Base-by-base conservation (phyloP, 805 yeast species). In the Pachysolen tannophilus region DNA sequence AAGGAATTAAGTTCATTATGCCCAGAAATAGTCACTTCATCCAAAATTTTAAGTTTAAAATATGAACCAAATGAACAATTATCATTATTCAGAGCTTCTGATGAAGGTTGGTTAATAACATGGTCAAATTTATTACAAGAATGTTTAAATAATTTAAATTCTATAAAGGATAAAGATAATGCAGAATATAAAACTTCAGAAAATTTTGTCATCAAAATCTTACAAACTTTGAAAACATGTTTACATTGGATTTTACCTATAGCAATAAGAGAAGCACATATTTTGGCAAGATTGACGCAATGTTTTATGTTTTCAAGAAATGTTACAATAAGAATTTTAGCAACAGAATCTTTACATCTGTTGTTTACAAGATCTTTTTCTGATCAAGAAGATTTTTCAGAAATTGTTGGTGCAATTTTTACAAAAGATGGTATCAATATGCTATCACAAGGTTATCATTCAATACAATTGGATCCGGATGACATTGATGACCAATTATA, bases 281-380 rank as follows among this genome's bases (percentile, higher is more conserved):
- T 86, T 7, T 65, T 86, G 45, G 66, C 69, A 27, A 71, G 80
- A 10, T 62, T 92, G 27, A 68, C 86, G 39, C 58, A 58, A 39
- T 69, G 84, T 21, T 61, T 85, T 34, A 58, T 74, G 26, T 60
- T 78, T 6, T 52, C 58, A 14, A 26, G 29, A 3, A 78, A 80
- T 47, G 72, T 79, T 28, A 72, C 73, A 43, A 72, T 90, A 32
- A 80, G 85, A 52, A 80, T 86, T 0, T 68, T 88, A 41, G 87
- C 96, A 0, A 76, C 88, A 30, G 98, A 92, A 53, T 86, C 96
- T 50, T 67, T 92, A 42, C 96, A 92, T 55, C 82, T 83, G 26
- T 62, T 92, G 15, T 82, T 88, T 59, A 85, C 95, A 1, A 72
- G 97, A 49, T 69, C 72, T 10, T 87, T 84, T 56, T 61, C 69